phyloP scores from a whole-genome alignment of 2,329 filamentous ascomycete genomes.

The Xylaria multiplex region DNA sequence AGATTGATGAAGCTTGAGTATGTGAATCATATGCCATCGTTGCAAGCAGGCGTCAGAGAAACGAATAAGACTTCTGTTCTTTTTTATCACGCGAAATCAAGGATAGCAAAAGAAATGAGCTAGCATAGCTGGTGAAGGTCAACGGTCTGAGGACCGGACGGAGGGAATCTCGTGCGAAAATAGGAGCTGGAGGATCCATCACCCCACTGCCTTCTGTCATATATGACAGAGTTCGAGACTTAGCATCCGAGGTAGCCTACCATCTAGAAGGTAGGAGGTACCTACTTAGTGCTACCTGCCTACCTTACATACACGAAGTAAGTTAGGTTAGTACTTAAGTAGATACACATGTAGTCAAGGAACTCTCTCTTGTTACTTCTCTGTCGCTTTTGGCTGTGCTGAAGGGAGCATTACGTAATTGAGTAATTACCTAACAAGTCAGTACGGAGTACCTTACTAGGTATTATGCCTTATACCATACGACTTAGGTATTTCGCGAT shows the following conservation, averaged over 20 bases:
- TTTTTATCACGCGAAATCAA: not conserved
- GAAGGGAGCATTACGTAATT: slow-evolving; percentile 5
- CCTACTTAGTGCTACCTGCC: not conserved
- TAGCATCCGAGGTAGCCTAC: too few species aligned
- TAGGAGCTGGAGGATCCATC: not conserved
- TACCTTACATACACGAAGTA: not conserved
- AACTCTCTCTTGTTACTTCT: not conserved
- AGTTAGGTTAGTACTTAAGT: not conserved
- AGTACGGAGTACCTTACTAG: too few species aligned
- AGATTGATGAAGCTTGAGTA: not conserved
- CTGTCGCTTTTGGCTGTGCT: not conserved
- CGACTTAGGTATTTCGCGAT: too few species aligned
- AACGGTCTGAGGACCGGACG: not conserved
- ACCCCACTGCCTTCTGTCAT: not conserved
- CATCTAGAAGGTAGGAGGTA: too few species aligned
- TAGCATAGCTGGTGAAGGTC: not conserved
- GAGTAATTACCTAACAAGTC: too few species aligned
- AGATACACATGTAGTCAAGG: not conserved
- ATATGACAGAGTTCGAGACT: not conserved
- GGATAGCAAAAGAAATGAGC: not conserved
- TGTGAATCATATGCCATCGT: not conserved
- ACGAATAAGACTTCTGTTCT: not conserved
- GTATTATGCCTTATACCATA: too few species aligned
- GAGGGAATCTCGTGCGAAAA: not conserved
- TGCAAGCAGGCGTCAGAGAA: not conserved